Base-by-base conservation (phyloP, 2,329 filamentous ascomycete species). In the Bipolaris gigantea region DNA sequence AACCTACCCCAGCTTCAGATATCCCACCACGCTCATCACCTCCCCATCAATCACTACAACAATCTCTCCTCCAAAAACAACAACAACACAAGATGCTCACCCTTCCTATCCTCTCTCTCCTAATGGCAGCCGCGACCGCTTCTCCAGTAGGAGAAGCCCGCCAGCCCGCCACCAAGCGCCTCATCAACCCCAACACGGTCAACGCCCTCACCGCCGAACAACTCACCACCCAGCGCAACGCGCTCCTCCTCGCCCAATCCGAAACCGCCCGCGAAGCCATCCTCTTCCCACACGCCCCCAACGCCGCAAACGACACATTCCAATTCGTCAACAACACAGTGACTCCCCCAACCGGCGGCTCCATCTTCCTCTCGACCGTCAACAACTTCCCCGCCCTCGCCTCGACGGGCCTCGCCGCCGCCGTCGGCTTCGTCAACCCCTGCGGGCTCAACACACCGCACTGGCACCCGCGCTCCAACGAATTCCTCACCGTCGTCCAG, bases 321-420 rank as follows among this genome's bases (percentile, higher is more conserved):
- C 62, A 64, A 27, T 64, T 63, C 48, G 57, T 64, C 46, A 60
- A 65, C 57, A 72, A 69, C 63, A 73, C 60, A 13, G 75, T 78
- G 53, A 68, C 73, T 40, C 35, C 62, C 4, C 58, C 60, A 1
- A 64, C 62, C 1, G 81, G 80, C 35, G 81, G 81, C 36, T 75
- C 80, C 62, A 74, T 83, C 56, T 71, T 81, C 34, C 73, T 77
- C 18, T 81, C 82, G 40, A 83, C 84, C 73, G 77, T 82, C 65
- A 80, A 81, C 71, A 80, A 77, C 33, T 85, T 85, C 71, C 83
- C 83, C 2, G 81, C 82, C 23, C 78, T 85, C 18, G 79, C 83
- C 18, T 77, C 79, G 43, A 81, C 80, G 4, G 77, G 77, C 18
- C 71, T 79, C 33, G 77, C 76, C 53, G 81, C 82, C 74, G 80